Evolutionary conservation across 805 yeast genomes (phyloP).

Genomic region (Pichia rugopelliculosa): DNA sequence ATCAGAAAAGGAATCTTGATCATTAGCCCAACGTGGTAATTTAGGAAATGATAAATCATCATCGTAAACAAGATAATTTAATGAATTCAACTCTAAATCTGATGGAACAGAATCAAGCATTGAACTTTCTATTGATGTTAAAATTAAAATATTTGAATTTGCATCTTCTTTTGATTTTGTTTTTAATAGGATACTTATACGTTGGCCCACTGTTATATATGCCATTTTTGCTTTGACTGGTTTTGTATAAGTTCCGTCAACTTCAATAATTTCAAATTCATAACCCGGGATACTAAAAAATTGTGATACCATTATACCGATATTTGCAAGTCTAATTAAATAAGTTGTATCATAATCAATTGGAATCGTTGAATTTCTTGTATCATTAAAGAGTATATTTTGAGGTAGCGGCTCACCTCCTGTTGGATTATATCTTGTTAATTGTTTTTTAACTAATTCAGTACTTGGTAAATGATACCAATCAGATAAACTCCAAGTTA

Average conservation of each 20-base stretch:
- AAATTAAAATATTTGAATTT: conserved; percentile 47
- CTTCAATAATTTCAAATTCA: conserved; percentile 62
- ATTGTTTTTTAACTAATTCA: conserved; percentile 40
- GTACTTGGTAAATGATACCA: conserved; percentile 53
- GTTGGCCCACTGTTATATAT: conserved; percentile 73
- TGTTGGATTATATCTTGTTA: conserved; percentile 67
- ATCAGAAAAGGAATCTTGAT: conserved; percentile 18
- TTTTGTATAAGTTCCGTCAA: conserved; percentile 64
- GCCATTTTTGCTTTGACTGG: conserved; percentile 49
- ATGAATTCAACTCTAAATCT: conserved; percentile 46
- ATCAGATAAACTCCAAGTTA: conserved; percentile 50
- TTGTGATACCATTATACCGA: conserved; percentile 71
- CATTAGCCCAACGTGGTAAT: conserved; percentile 14
- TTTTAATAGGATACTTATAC: conserved; percentile 61
- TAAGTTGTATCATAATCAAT: conserved; percentile 59
- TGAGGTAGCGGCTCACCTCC: conserved; percentile 83
- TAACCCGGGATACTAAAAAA: conserved; percentile 63
- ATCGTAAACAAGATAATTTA: conserved; percentile 51
- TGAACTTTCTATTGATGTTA: conserved; percentile 52
- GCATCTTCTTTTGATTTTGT: conserved; percentile 36
- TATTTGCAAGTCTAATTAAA: conserved; percentile 53
- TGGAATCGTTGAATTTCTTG: conserved; percentile 46
- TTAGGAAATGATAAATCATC: conserved; percentile 20
- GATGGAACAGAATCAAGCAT: conserved; percentile 68
- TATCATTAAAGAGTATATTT: conserved; percentile 56